A percentile compares a stretch with the other conserved stretches of the same genome.
These are phyloP conservation scores for Filobasidium wieringae DNA, from an alignment of 768 basidiomycete genomes.

Conservation along the genomic window DNA sequence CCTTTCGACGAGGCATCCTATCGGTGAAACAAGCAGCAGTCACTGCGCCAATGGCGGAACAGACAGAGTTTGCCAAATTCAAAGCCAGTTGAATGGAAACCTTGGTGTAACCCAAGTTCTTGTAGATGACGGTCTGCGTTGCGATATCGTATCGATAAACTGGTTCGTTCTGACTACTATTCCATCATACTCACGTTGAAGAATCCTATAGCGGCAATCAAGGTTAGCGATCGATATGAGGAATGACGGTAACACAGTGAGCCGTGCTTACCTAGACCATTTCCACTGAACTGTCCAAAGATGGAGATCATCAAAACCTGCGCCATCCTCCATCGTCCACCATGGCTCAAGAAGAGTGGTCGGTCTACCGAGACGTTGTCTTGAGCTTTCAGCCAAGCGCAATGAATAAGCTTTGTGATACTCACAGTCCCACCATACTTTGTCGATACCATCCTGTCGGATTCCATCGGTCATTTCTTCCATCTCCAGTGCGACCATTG, in stretches of 20 bases:
- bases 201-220: no score
- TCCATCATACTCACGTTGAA: no score
- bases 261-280: no score
- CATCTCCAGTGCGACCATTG: slow-evolving; percentile 47
- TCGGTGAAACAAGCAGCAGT: slow-evolving; percentile 35
- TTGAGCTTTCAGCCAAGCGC: slow-evolving; percentile 36
- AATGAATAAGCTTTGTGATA: slow-evolving; percentile 40
- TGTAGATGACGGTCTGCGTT: slow-evolving; percentile 18
- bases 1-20: slow-evolving; percentile 13
- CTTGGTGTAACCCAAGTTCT: slow-evolving; percentile 21
- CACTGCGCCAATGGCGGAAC: slow-evolving; percentile 33
- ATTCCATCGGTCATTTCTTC: slow-evolving; percentile 43
- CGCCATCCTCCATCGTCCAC: slow-evolving; percentile 31
- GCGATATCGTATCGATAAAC: no score
- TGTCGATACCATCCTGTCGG: slow-evolving; percentile 45
- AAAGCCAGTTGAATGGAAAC: slow-evolving; percentile 34
- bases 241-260: no score
- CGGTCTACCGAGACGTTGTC: slow-evolving; percentile 33
- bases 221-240: no score
- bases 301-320: slow-evolving; percentile 50
- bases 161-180: no score
- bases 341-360: slow-evolving; percentile 13
- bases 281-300: slow-evolving; percentile 52
- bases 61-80: slow-evolving; percentile 38
- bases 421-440: slow-evolving; percentile 49